Evolutionary conservation across 1,139 yeast species (phyloP), one percentile per base, ranked within the genome.

Genomic region (Debaryomyces fabryi): DNA sequence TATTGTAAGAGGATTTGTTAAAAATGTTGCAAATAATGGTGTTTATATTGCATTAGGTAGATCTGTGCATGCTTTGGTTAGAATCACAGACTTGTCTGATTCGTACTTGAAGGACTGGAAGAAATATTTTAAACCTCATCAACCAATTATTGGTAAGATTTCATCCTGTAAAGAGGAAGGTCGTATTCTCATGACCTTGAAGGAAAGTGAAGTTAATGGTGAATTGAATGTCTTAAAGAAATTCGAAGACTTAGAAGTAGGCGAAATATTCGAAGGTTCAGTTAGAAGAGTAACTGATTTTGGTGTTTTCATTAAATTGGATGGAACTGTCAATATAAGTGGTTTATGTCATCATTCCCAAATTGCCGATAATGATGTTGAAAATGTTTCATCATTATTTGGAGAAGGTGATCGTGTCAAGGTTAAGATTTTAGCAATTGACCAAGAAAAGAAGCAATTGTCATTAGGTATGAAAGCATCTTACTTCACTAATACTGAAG

Each of bases 401-500:
- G 85, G 88, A 47, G 89, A 83, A 60, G 97, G 97, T 55, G 97
- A 92, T 65, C 78, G 88, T 55, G 97, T 92, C 40, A 88, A 88
- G 71, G 96, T 89, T 38, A 87, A 86, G 70, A 76, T 93, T 32
- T 74, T 92, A 58, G 78, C 75, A 41, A 76, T 86, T 41, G 85
- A 88, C 60, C 51, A 60, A 4, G 82, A 74, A 16, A 90, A 87
- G 76, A 85, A 83, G 54, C 91, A 88, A 63, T 64, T 92, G 40
- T 85, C 96, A 1, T 79, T 92, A 51, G 97, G 98, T 55, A 85
- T 92, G 91, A 93, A 91, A 72, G 97, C 97, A 2, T 88, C 96
- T 3, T 90, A 86, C 68, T 92, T 93, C 67, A 76, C 75, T 20
- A 74, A 67, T 20, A 78, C 64, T 16, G 64, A 60, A 42, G 68